Evolutionary conservation across 371 early-diverging fungal genomes (phyloP), one percentile per base, ranked within the genome.

Genomic region (Mucor piriformis): DNA sequence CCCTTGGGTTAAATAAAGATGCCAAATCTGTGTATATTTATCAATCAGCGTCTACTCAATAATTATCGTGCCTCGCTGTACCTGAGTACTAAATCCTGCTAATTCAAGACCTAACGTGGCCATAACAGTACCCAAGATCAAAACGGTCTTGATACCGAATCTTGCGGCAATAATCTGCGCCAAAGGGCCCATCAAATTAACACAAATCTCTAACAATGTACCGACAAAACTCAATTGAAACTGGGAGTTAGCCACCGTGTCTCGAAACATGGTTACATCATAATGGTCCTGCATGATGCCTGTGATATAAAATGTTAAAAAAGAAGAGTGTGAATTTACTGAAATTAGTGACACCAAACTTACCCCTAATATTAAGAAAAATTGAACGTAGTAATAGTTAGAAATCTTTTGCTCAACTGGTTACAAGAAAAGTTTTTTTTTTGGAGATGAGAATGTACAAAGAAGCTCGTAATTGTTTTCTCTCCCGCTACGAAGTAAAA

Each of bases 141-240:
- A 37, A 0, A 78, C 61, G 4, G 62, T 44, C 33, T 55, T 61
- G 1, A 47, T 24, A 33, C 76, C 76, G 20, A 69, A 61, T 10
- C 57, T 52, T 23, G 66, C 63, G 3, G 46, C 55, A 43, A 70
- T 38, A 29, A 76, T 62, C 20, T 72, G 72, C 21, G 64, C 51
- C 18, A 63, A 20, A 10, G 70, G 68, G 0, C 72, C 68, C 70
- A 72, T 70, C 10, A 54, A 55, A 38, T 69, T 70, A 7, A 63
- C 51, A 18, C 63, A 67, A 10, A 72, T 37, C 20, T 62, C 46
- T 11, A 57, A 46, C 8, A 72, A 42, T 1, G 76, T 72, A 20
- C 76, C 72, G 0, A 67, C 72, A 65, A 76, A 72, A 38, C 66
- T 69, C 13, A 73, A 53, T 37, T 73, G 62, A 11, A 64, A 49